Conservation (phyloP, 768 basidiomycete genomes). For the Leccinum ochraceum region DNA sequence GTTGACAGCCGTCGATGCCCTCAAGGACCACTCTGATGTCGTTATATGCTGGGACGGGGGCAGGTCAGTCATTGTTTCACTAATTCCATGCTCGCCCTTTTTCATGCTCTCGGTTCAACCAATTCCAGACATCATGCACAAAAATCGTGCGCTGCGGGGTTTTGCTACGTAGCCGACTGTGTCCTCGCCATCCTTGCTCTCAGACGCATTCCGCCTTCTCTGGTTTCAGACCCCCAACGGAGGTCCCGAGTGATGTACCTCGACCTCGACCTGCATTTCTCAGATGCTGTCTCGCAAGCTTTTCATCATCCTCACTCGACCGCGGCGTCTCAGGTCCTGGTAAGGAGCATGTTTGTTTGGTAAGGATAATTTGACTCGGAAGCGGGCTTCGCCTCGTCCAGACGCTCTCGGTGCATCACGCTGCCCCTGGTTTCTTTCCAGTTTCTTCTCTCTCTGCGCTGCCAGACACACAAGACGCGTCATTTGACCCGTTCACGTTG, state of each 20-base stretch:
- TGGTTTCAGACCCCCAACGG: conserved; percentile 22
- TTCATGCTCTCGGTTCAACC: not conserved
- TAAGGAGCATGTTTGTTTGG: conserved; percentile 26
- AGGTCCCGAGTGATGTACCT: conserved; percentile 82
- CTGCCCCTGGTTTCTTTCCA: conserved; percentile 85
- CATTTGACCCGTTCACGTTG: conserved; percentile 64
- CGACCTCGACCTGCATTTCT: conserved; percentile 91
- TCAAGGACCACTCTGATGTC: conserved; percentile 54
- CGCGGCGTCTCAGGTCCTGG: conserved; percentile 47
- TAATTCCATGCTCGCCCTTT: not conserved
- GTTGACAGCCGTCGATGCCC: conserved; percentile 65
- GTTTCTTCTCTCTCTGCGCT: conserved; percentile 51
- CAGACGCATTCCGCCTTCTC: conserved; percentile 38
- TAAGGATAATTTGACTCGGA: not conserved
- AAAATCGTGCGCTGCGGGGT: conserved; percentile 78
- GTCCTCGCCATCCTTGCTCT: conserved; percentile 79
- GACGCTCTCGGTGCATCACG: conserved; percentile 86
- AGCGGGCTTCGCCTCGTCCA: conserved; percentile 18
- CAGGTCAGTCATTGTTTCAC: conserved; percentile 42
- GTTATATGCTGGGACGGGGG: conserved; percentile 94
- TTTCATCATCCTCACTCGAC: conserved; percentile 49
- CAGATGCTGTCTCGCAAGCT: conserved; percentile 83
- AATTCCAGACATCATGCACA: conserved; percentile 75
- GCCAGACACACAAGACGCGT: conserved; percentile 36
- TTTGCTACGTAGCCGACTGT: conserved; percentile 93